These are phyloP conservation scores for Besnoitia besnoiti DNA, from an alignment of 169 alveolate species.

Conservation along the genomic window DNA sequence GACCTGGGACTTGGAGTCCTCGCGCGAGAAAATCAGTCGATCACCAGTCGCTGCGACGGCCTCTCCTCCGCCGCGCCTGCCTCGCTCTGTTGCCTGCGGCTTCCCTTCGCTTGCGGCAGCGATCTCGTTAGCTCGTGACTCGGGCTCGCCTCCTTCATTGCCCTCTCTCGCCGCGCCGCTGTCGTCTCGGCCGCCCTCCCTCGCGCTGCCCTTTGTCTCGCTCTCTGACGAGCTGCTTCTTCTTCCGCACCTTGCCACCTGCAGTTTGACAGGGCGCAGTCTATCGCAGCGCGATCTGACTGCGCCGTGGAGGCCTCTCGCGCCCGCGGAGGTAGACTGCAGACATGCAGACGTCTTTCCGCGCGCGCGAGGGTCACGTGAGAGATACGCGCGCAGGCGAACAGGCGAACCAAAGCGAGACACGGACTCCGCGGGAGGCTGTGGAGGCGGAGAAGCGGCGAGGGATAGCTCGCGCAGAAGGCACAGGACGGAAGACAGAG, in stretches of 20 bases:
- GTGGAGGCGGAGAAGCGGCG: background rate
- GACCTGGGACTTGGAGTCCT: too few species aligned
- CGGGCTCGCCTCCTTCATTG: background rate
- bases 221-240: background rate
- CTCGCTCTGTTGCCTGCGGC: background rate
- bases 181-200: background rate
- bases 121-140: background rate
- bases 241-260: background rate
- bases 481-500: background rate
- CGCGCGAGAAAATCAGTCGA: too few species aligned
- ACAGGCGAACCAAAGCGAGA: background rate
- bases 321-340: background rate
- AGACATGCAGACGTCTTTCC: too few species aligned
- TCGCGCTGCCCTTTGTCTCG: background rate
- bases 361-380: too few species aligned
- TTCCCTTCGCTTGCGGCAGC: background rate
- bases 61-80: too few species aligned
- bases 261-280: background rate
- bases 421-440: background rate
- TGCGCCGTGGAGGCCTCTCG: background rate
- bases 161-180: background rate
- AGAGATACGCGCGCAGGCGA: background rate
- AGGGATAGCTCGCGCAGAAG: background rate
- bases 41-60: too few species aligned
- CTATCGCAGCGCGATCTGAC: background rate